A percentile compares a stretch with the other conserved stretches of the same genome.
Evolutionary conservation across 1,139 yeast species (phyloP).

Genomic region (Blastobotrys arbuscula): DNA sequence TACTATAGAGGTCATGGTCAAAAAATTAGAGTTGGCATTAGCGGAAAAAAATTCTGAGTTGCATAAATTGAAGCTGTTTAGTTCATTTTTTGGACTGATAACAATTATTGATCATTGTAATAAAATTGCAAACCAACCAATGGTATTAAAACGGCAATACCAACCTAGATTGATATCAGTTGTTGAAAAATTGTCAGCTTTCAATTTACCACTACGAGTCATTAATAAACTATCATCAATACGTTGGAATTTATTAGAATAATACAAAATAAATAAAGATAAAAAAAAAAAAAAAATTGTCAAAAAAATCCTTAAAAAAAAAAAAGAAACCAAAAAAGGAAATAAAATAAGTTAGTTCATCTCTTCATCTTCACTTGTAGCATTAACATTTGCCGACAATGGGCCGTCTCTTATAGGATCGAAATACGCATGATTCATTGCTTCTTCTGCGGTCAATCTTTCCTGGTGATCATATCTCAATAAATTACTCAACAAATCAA

Average conservation of each 20-base stretch:
- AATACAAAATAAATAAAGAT: not conserved
- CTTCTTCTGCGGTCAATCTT: slow-evolving; percentile 86
- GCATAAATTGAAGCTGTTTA: not conserved
- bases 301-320: not conserved
- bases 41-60: not conserved
- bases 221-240: not conserved
- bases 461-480: slow-evolving; percentile 83
- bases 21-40: not conserved
- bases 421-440: slow-evolving; percentile 77
- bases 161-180: not conserved
- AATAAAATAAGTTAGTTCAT: slow-evolving; percentile 2
- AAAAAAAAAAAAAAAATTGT: not conserved
- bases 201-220: not conserved
- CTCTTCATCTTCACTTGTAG: slow-evolving; percentile 2
- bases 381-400: slow-evolving; percentile 1
- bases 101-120: not conserved
- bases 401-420: slow-evolving; percentile 26
- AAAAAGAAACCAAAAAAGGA: not conserved
- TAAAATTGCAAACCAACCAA: not conserved
- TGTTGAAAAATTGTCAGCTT: not conserved
- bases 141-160: not conserved
- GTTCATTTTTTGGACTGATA: not conserved
- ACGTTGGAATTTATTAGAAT: not conserved
- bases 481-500: slow-evolving; percentile 72
- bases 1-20: not conserved